Percentiles rank a stretch among this genome's conserved stretches.
These are phyloP conservation scores for Colletotrichum liriopes DNA, from an alignment of 2,329 filamentous ascomycete species.

Conservation along the genomic window DNA sequence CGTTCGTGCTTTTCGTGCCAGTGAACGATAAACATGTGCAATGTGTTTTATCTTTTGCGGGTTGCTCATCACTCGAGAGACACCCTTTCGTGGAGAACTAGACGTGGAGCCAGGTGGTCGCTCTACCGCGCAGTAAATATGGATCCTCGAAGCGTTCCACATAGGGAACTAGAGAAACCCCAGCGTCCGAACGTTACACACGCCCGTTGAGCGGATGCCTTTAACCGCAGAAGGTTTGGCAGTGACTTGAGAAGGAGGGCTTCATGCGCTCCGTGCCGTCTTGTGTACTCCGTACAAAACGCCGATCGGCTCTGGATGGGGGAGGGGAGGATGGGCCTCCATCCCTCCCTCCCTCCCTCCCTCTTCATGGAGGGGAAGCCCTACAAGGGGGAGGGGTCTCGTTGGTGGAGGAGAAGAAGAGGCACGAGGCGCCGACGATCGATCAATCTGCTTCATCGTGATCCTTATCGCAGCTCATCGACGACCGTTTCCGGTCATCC, in stretches of 20 bases:
- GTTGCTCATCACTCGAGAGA: neutral
- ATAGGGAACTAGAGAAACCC: neutral
- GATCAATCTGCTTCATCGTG: neutral
- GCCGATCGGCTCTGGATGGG: neutral
- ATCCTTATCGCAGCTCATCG: neutral
- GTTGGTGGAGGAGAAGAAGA: neutral
- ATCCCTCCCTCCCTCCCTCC: neutral
- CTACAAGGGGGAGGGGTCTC: neutral
- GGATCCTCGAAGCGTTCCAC: slow-evolving; percentile 1
- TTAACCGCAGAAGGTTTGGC: neutral
- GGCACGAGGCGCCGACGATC: neutral
- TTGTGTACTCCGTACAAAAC: neutral
- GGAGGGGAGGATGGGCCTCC: neutral
- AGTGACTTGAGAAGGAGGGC: neutral
- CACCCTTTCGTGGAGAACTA: slow-evolving; percentile 14
- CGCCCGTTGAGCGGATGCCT: slow-evolving; percentile 6
- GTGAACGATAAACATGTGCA: neutral
- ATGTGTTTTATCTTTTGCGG: neutral
- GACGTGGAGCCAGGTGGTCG: slow-evolving; percentile 9
- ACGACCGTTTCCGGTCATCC: neutral
- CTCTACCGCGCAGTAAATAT: slow-evolving; percentile 22
- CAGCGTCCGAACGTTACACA: neutral
- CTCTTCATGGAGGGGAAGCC: neutral
- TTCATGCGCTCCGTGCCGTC: slow-evolving; percentile 7
- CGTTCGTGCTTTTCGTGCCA: neutral